Percentiles rank a stretch among this genome's conserved stretches.
Conservation (phyloP, 371 early-diverging fungal species). For the Dinochytrium kinnereticum region DNA sequence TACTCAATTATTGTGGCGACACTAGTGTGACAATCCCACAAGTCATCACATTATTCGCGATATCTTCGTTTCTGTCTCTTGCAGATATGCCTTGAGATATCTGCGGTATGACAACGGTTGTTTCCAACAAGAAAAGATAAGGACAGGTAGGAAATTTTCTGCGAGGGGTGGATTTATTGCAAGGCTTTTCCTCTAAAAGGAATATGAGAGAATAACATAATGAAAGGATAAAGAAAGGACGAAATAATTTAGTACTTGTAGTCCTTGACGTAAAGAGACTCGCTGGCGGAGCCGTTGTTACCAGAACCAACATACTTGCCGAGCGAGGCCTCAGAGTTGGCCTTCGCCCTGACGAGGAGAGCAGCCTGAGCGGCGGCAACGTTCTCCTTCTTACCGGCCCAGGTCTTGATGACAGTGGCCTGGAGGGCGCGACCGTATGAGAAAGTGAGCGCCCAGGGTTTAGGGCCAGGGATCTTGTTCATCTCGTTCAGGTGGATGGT, state of each 20-base stretch:
- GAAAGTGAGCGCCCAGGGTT: conserved; percentile 69
- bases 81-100: no score
- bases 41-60: no score
- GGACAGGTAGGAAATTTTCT: no score
- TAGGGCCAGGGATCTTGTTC: conserved; percentile 46
- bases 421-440: conserved; percentile 75
- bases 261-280: conserved; percentile 56
- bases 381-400: conserved; percentile 64
- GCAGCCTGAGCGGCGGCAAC: conserved; percentile 61
- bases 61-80: no score
- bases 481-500: conserved; percentile 64
- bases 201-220: neutral
- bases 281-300: conserved; percentile 34
- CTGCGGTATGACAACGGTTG: no score
- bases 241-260: conserved; percentile 43
- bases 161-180: neutral
- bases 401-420: conserved; percentile 61
- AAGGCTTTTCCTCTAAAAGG: neutral
- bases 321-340: conserved; percentile 56
- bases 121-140: no score
- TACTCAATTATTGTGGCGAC: no score
- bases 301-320: conserved; percentile 54
- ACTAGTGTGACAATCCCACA: no score
- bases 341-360: conserved; percentile 56
- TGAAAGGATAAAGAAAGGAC: conserved; percentile 1